Conservation (phyloP, 495 filamentous ascomycete genomes). For the Talaromyces ruber region DNA sequence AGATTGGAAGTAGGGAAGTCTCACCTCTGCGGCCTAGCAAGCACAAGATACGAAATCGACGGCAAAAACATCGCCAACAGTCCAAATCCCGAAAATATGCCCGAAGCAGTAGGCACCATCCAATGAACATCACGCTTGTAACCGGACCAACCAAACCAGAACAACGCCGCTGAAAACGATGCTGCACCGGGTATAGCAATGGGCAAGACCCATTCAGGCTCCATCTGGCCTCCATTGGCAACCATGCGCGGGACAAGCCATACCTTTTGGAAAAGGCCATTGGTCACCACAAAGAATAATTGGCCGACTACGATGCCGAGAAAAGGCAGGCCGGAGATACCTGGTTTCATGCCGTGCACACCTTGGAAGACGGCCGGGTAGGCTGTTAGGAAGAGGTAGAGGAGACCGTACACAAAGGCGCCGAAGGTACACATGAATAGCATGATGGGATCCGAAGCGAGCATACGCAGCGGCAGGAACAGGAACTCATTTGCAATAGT, state of each 20-base stretch:
- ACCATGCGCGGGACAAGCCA: constrained; percentile 12
- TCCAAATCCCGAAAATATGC: constrained; percentile 51
- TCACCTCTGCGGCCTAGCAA: constrained; percentile 83
- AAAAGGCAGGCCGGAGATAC: constrained; percentile 6
- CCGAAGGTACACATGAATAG: constrained; percentile 48
- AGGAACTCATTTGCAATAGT: constrained; percentile 27
- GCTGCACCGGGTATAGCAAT: constrained; percentile 69
- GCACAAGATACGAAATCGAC: constrained; percentile 77
- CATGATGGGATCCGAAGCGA: constrained; percentile 43
- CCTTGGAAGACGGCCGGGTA: constrained; percentile 48
- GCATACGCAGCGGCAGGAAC: constrained; percentile 25
- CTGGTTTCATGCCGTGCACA: background rate
- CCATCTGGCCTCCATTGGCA: constrained; percentile 47
- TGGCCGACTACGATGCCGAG: constrained; percentile 6
- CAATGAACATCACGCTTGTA: constrained; percentile 64
- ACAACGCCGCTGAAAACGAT: constrained; percentile 65
- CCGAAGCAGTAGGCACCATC: constrained; percentile 76
- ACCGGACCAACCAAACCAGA: constrained; percentile 82
- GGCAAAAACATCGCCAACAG: constrained; percentile 79
- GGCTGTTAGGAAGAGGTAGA: constrained; percentile 58
- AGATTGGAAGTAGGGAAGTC: constrained; percentile 33
- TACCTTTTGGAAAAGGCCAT: constrained; percentile 14
- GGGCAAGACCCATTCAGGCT: constrained; percentile 80
- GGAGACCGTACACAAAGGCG: constrained; percentile 50
- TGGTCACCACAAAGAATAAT: constrained; percentile 15